Conservation (phyloP, 768 basidiomycete species). For the Steccherinum ochraceum region DNA sequence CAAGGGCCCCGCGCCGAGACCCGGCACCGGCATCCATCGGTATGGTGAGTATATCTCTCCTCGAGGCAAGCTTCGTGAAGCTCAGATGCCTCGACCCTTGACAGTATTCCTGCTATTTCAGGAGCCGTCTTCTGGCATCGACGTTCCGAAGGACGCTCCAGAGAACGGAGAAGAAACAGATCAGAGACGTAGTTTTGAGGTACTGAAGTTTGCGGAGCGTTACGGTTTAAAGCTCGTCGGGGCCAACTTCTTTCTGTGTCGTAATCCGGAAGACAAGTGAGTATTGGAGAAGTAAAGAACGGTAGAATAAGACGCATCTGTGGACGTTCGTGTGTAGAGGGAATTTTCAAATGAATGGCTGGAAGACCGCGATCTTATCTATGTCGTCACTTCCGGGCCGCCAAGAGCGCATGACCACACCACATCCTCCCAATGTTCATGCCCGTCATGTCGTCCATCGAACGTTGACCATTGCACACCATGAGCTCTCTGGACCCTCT, state of each 20-base stretch:
- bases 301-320: too few species aligned
- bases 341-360: too few species aligned
- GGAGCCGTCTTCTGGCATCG: conserved; percentile 40
- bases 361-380: neutral
- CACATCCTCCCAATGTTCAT: too few species aligned
- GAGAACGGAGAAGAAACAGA: conserved; percentile 39
- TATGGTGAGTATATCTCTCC: conserved; percentile 46
- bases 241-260: conserved; percentile 41
- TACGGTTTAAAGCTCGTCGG: conserved; percentile 53
- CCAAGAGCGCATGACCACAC: too few species aligned
- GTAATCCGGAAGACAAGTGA: neutral
- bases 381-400: neutral
- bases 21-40: conserved; percentile 48
- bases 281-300: too few species aligned
- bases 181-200: conserved; percentile 51
- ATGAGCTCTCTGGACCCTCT: conserved; percentile 25
- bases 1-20: conserved; percentile 47
- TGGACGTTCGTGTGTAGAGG: too few species aligned
- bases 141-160: conserved; percentile 35
- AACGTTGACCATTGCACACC: neutral
- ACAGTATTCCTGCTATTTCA: conserved; percentile 54
- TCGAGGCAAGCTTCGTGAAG: too few species aligned
- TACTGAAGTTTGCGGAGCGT: conserved; percentile 41
- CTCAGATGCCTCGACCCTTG: too few species aligned
- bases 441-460: neutral